Base-by-base conservation (phyloP, 345 rosid genomes). In the Erucastrum elatum region DNA sequence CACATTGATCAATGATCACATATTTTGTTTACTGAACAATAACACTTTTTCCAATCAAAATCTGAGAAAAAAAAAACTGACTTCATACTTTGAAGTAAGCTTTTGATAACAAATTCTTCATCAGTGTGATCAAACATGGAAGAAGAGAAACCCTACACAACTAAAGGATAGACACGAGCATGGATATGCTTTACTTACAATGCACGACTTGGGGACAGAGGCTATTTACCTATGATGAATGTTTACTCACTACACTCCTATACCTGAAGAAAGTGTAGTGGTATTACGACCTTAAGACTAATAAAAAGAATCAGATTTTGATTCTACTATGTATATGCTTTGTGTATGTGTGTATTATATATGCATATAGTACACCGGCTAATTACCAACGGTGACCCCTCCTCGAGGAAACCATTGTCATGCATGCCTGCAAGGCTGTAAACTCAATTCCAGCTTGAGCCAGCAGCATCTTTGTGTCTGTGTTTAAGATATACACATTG, bases 281-380 rank as follows among this genome's bases (percentile, higher is more conserved):
- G 80, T 70, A 67, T 33, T 21, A 75, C 31, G 27, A 64, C 79
- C 37, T 44, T 4, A 5, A 53, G 70, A 13, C 75, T 70, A 55
- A 16, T n/a, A 15, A 63, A 68, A 80, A 75, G 83, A 80, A 80
- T 80, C 83, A 80, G 75, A 75, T 46, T 44, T 64, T 80, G 83
- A 80, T 80, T 80, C 83, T 44, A 70, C 73, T 11, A 65, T 70
- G 80, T 75, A 75, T 64, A 80, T 70, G 83, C 75, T 60, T 39
- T 79, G 56, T 80, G 68, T 80, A 68, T 68, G 44, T 79, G 72
- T 78, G 53, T 77, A 15, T 77, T 35, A 2, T 69, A 70, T 77
- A 51, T 72, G 73, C 44, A 67, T 73, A 79, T 60, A 34, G 59
- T 33, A 73, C 74, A 66, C 56, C 82, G 72, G 21, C 68, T 72